Evolutionary conservation across 192 early-diverging fungal genomes (phyloP).

Genomic region (Coemansia sp.): DNA sequence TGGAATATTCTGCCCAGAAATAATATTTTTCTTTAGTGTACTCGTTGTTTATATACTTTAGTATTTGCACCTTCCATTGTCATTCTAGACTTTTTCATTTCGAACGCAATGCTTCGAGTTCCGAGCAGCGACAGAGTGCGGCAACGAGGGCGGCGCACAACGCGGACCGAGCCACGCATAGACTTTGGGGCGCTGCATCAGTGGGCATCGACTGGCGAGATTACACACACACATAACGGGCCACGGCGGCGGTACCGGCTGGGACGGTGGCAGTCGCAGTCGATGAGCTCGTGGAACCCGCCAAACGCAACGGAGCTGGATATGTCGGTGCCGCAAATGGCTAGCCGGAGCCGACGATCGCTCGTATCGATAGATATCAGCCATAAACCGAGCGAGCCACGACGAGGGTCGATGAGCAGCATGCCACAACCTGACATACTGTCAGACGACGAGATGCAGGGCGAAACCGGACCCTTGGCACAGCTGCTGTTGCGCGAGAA

Average conservation of each 20-base stretch:
- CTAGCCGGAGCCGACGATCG: slow-evolving; percentile 18
- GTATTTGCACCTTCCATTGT: no score
- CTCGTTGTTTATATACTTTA: no score
- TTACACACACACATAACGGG: slow-evolving; percentile 6
- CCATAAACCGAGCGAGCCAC: slow-evolving; percentile 51
- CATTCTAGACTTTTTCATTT: no score
- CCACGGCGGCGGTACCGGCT: slow-evolving; percentile 45
- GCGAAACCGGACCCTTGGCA: slow-evolving; percentile 33
- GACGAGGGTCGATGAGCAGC: slow-evolving; percentile 37
- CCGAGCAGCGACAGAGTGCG: no score
- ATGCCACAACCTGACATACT: not conserved
- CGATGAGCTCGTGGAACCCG: slow-evolving; percentile 54
- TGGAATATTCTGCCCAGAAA: no score
- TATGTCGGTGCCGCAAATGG: not conserved
- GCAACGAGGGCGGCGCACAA: no score
- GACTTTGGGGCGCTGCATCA: slow-evolving; percentile 40
- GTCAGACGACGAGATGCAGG: not conserved
- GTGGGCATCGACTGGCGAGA: slow-evolving; percentile 42
- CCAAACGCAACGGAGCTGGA: slow-evolving; percentile 8
- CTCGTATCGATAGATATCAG: slow-evolving; percentile 44
- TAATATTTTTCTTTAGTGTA: no score
- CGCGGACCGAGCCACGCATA: slow-evolving; percentile 5
- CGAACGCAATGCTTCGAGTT: no score
- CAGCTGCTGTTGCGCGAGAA: slow-evolving; percentile 46
- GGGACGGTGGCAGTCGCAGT: slow-evolving; percentile 46